phyloP scores from a whole-genome alignment of 2,329 filamentous ascomycete species.

The Colletotrichum destructivum region DNA sequence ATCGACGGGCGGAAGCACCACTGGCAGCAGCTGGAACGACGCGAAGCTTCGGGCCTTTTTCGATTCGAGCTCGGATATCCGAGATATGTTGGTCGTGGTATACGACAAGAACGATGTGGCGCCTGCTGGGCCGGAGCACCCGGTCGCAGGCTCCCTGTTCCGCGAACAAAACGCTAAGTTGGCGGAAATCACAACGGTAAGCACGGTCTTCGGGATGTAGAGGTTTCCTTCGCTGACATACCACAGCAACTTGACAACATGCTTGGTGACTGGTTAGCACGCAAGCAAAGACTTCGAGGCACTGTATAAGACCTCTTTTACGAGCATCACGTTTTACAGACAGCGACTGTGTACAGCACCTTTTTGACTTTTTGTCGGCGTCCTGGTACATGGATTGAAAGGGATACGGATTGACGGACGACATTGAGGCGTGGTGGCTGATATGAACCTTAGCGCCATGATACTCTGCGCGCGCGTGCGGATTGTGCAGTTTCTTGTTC shows the following conservation, averaged over 20 bases:
- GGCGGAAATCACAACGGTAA: slow-evolving; percentile 85
- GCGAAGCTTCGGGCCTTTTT: slow-evolving; percentile 88
- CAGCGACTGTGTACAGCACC: slow-evolving; percentile 39
- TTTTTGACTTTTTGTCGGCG: slow-evolving; percentile 40
- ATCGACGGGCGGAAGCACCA: slow-evolving; percentile 59
- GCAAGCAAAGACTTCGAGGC: slow-evolving; percentile 75
- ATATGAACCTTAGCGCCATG: slow-evolving; percentile 45
- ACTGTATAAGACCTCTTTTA: slow-evolving; percentile 53
- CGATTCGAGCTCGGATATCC: slow-evolving; percentile 89
- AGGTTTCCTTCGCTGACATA: slow-evolving; percentile 43
- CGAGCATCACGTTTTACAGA: slow-evolving; percentile 36
- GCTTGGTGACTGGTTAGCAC: slow-evolving; percentile 85
- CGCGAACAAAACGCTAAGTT: slow-evolving; percentile 89
- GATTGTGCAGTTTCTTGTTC: slow-evolving; percentile 37
- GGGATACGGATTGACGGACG: slow-evolving; percentile 40
- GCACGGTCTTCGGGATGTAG: slow-evolving; percentile 47
- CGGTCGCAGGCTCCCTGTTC: slow-evolving; percentile 85
- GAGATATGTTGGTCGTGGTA: slow-evolving; percentile 91
- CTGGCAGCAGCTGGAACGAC: slow-evolving; percentile 85
- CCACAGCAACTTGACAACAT: slow-evolving; percentile 84
- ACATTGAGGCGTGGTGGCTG: slow-evolving; percentile 42
- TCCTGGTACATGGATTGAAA: slow-evolving; percentile 37
- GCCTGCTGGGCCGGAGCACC: slow-evolving; percentile 87
- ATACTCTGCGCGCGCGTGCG: slow-evolving; percentile 33
- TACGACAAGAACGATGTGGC: slow-evolving; percentile 91